These are phyloP conservation scores for Nemophila menziesii DNA, from an alignment of 257 asterid genomes.

Conservation along the genomic window DNA sequence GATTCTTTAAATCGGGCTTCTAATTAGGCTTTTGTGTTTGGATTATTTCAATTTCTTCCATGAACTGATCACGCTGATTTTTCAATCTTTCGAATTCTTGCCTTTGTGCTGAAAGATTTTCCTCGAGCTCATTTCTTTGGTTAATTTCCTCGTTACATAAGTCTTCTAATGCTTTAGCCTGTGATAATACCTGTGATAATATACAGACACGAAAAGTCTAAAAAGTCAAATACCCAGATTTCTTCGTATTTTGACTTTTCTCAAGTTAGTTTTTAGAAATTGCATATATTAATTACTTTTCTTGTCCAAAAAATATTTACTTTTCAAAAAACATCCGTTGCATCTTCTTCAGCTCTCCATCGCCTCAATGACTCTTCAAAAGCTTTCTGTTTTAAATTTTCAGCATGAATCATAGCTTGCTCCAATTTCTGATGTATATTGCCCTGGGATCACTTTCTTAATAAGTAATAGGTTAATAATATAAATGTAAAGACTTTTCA, in stretches of 20 bases:
- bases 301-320: too few species aligned
- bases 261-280: too few species aligned
- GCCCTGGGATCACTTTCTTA: conserved; percentile 34
- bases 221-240: conserved; percentile 3
- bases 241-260: background rate
- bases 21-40: conserved; percentile 41
- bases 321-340: conserved; percentile 30
- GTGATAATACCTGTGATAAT: conserved; percentile 43
- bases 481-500: too few species aligned
- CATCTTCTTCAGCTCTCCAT: conserved; percentile 54
- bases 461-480: conserved; percentile 15
- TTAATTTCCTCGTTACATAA: conserved; percentile 33
- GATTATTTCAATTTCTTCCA: conserved; percentile 37
- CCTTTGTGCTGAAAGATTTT: conserved; percentile 28
- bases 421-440: conserved; percentile 27
- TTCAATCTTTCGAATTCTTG: conserved; percentile 46
- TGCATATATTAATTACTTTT: too few species aligned
- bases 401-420: conserved; percentile 31
- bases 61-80: conserved; percentile 27
- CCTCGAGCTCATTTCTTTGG: conserved; percentile 39
- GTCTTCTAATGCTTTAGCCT: conserved; percentile 53
- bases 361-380: conserved; percentile 39
- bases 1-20: conserved; percentile 48
- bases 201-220: conserved; percentile 2
- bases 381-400: conserved; percentile 27